Evolutionary conservation across 2,329 filamentous ascomycete species (phyloP).

Genomic region (Penicillium sp.): DNA sequence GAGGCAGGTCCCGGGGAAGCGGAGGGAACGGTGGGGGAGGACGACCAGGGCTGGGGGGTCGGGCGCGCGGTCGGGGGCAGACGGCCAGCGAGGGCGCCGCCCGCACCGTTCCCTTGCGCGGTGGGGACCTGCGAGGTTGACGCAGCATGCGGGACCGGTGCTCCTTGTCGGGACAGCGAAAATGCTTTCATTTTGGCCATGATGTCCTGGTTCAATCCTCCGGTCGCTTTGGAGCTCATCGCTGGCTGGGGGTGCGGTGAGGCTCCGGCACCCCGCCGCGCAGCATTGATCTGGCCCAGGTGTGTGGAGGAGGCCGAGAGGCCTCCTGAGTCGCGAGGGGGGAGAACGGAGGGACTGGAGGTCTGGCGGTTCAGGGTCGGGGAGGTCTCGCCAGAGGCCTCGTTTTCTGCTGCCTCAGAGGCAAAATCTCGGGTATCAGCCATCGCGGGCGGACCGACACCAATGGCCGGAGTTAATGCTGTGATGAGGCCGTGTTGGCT

Average conservation of each 20-base stretch:
- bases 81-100: constrained; percentile 34
- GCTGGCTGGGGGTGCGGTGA: constrained; percentile 32
- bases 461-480: constrained; percentile 22
- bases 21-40: constrained; percentile 27
- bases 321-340: constrained; percentile 25
- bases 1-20: constrained; percentile 48
- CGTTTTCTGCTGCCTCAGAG: constrained; percentile 4
- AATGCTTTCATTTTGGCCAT: constrained; percentile 71
- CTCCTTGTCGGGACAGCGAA: constrained; percentile 64
- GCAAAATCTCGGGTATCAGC: constrained; percentile 18
- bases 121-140: constrained; percentile 39
- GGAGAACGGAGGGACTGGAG: constrained; percentile 30
- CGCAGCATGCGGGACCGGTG: constrained; percentile 42
- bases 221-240: constrained; percentile 43
- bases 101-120: constrained; percentile 18
- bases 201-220: constrained; percentile 63
- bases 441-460: constrained; percentile 21
- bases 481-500: constrained; percentile 12
- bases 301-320: constrained; percentile 87
- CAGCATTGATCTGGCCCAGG: constrained; percentile 72
- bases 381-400: constrained; percentile 53
- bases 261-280: constrained; percentile 49
- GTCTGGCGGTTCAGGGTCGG: constrained; percentile 8
- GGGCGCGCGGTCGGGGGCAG: constrained; percentile 31
- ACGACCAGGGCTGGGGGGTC: constrained; percentile 34